A percentile compares a stretch with the other conserved stretches of the same genome.
phyloP scores from a whole-genome alignment of 352 stramenopile species.

The Aphanomyces astaci region DNA sequence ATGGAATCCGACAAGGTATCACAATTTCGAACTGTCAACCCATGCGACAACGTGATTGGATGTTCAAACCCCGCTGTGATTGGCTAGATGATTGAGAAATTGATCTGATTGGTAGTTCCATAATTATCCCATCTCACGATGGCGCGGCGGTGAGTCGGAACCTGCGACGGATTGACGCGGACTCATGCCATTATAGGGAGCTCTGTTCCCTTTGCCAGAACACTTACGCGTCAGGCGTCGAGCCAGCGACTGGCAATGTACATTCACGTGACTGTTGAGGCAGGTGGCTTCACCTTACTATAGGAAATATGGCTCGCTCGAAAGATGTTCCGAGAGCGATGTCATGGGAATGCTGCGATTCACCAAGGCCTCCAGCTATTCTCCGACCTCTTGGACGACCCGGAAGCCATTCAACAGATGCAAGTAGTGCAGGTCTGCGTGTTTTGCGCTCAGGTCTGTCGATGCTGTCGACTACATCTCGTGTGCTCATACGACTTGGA shows the following conservation, averaged over 20 bases:
- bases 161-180: neutral
- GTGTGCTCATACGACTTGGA: too few relatives aligned
- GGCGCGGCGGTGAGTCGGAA: neutral
- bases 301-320: slow-evolving; percentile 13
- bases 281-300: neutral
- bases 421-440: neutral
- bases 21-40: neutral
- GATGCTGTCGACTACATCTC: too few relatives aligned
- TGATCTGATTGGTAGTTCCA: neutral
- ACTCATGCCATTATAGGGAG: neutral
- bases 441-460: slow-evolving; percentile 3
- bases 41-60: neutral
- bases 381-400: neutral
- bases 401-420: neutral
- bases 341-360: neutral
- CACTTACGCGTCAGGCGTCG: neutral
- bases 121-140: neutral
- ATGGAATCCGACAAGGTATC: neutral
- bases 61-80: neutral
- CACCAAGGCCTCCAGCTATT: neutral
- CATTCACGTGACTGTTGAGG: neutral
- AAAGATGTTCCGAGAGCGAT: neutral
- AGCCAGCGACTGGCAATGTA: neutral
- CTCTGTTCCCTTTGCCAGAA: neutral
- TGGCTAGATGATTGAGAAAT: neutral